phyloP scores from a whole-genome alignment of 2,329 filamentous ascomycete genomes.

The Dactylellina cionopaga region DNA sequence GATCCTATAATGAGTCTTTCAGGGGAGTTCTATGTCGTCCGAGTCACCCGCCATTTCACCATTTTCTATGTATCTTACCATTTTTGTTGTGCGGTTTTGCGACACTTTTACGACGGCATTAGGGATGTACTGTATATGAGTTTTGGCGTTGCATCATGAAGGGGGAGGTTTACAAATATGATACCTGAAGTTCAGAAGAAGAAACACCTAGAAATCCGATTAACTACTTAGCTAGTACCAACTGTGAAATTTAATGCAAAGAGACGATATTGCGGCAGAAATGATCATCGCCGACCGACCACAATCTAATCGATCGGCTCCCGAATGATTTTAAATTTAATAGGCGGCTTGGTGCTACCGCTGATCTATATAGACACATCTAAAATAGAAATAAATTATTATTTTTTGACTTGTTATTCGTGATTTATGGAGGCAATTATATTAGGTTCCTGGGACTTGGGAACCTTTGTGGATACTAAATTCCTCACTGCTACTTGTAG shows the following conservation, averaged over 20 bases:
- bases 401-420: neutral
- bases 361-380: neutral
- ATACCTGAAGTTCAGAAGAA: constrained; percentile 39
- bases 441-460: too few species aligned
- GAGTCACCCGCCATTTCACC: constrained; percentile 3
- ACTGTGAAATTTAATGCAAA: too few species aligned
- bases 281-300: too few species aligned
- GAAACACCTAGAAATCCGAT: too few species aligned
- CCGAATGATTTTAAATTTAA: too few species aligned
- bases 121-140: constrained; percentile 51
- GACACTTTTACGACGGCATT: constrained; percentile 34
- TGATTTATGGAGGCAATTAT: too few species aligned
- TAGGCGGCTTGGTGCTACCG: constrained; percentile 1
- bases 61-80: constrained; percentile 25
- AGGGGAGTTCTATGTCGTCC: constrained; percentile 29
- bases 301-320: too few species aligned
- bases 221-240: too few species aligned
- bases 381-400: neutral
- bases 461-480: too few species aligned
- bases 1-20: constrained; percentile 27
- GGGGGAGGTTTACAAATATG: constrained; percentile 39
- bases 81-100: constrained; percentile 2
- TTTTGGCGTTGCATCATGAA: constrained; percentile 43
- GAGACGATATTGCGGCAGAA: too few species aligned
- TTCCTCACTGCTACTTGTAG: too few species aligned